A percentile compares a stretch with the other conserved stretches of the same genome.
Conservation (phyloP, 1,284 basidiomycete species). For the Somion occarium region DNA sequence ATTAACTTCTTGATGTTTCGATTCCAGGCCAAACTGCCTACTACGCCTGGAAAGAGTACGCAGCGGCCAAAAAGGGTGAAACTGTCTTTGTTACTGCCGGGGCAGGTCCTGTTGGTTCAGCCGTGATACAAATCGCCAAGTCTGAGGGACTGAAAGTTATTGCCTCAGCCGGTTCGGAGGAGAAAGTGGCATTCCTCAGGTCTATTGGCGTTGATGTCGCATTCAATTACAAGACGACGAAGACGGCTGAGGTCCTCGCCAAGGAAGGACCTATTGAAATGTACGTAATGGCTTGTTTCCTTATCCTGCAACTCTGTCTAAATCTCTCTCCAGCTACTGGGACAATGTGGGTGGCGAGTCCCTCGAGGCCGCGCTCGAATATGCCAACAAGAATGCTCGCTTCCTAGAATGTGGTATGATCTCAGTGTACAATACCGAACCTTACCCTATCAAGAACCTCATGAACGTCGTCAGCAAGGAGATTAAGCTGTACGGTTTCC, state of each 20-base stretch:
- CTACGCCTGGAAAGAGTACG: conserved; percentile 21
- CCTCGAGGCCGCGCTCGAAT: conserved; percentile 51
- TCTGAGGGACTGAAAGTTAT: conserved; percentile 63
- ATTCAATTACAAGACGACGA: conserved; percentile 70
- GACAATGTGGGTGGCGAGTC: conserved; percentile 65
- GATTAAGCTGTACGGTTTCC: conserved; percentile 58
- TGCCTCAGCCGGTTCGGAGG: conserved; percentile 66
- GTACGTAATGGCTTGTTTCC: conserved; percentile 25
- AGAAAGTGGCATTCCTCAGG: conserved; percentile 64
- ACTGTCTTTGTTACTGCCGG: conserved; percentile 20
- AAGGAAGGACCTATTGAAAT: conserved; percentile 54
- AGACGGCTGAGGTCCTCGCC: conserved; percentile 46
- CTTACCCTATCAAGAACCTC: conserved; percentile 25
- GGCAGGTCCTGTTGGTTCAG: conserved; percentile 16
- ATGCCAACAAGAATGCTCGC: conserved; percentile 44
- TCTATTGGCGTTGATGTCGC: conserved; percentile 64
- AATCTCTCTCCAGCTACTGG: conserved; percentile 34
- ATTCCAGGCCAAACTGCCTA: conserved; percentile 22
- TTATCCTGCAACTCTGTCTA: neutral
- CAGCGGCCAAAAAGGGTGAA: conserved; percentile 21
- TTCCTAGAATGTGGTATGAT: conserved; percentile 41
- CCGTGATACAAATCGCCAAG: conserved; percentile 60
- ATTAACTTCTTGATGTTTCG: neutral
- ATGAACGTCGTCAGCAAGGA: conserved; percentile 42
- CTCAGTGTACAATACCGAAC: conserved; percentile 25